Evolutionary conservation across 192 early-diverging fungal species (phyloP), one percentile per base, ranked within the genome.

Genomic region (Rhizoclosmatium sp.): DNA sequence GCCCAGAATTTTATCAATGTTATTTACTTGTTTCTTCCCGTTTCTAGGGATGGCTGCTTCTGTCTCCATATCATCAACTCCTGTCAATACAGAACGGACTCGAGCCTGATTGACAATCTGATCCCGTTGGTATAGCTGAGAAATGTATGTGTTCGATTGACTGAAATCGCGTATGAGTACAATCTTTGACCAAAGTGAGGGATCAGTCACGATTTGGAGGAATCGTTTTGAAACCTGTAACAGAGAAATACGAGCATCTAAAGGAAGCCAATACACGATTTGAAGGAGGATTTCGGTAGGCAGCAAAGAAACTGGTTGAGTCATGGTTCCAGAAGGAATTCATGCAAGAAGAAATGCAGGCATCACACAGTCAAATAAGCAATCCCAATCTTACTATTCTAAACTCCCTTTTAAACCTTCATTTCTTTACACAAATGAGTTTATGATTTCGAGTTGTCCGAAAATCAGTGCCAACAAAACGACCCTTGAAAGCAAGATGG

Each of bases 151-250:
- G 21, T 68, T 68, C 31, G 40, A 16, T 5, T 47, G 66, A 68
- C 66, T 68, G 40, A 68, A 68, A 46, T 68, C 66, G 4, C 66
- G 66, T 0, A 45, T 46, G 47, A 68, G 21, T 42, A 12, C 10
- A 16, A 68, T 68, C 12, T 44, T 68, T 9, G 16, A 39, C 66
- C 66, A 68, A 10, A 68, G 21, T 10, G 42, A 47, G 21, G 66
- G 66, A 46, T 68, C 66, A 39, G 66, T 5, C 5, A 21, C 12
- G 19, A 68, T 46, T 44, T 68, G 66, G 5, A 10, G 0, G 19
- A 68, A 47, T 4, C 47, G 47, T 4, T 47, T n/a, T 10, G n/a
- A 39, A 12, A 1, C 47, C 0, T 68, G 0, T n/a, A 68, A 12
- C 1, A 68, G 23, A 42, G 66, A 16, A 1, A 68, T 47, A 0